Evolutionary conservation across 805 yeast species (phyloP).

Genomic region (Lachancea sp.): DNA sequence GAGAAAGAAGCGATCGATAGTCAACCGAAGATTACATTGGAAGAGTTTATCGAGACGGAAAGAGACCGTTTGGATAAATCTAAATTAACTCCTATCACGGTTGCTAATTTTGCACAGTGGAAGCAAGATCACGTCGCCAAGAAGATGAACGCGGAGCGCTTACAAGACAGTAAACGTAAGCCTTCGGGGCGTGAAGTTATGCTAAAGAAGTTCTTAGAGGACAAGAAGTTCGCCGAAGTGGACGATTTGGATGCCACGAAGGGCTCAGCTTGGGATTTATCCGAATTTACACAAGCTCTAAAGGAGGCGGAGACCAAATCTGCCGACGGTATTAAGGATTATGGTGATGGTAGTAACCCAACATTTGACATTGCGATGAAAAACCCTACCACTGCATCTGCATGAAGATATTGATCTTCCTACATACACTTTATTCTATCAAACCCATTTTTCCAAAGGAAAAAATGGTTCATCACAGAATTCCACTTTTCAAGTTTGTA

Average conservation of each 20-base stretch:
- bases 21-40: conserved; percentile 87
- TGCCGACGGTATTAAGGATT: conserved; percentile 51
- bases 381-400: conserved; percentile 15
- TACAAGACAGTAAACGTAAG: conserved; percentile 40
- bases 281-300: conserved; percentile 37
- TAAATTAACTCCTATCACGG: conserved; percentile 79
- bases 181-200: conserved; percentile 67
- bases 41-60: conserved; percentile 92
- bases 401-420: conserved; percentile 10
- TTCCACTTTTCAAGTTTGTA: neutral
- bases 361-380: conserved; percentile 28
- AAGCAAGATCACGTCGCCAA: conserved; percentile 59
- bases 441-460: neutral
- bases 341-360: conserved; percentile 58
- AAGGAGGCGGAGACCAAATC: conserved; percentile 33
- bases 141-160: conserved; percentile 41
- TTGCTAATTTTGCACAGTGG: conserved; percentile 77
- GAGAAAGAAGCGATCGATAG: conserved; percentile 79
- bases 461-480: conserved; percentile 2
- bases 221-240: conserved; percentile 46
- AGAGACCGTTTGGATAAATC: conserved; percentile 71
- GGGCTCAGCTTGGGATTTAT: conserved; percentile 39
- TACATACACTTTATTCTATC: neutral
- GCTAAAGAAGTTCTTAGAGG: conserved; percentile 52
- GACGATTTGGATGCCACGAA: conserved; percentile 33